Percentiles rank a stretch among this genome's conserved stretches.
These are phyloP conservation scores for Brassica incana DNA, from an alignment of 345 rosid species.

Conservation along the genomic window DNA sequence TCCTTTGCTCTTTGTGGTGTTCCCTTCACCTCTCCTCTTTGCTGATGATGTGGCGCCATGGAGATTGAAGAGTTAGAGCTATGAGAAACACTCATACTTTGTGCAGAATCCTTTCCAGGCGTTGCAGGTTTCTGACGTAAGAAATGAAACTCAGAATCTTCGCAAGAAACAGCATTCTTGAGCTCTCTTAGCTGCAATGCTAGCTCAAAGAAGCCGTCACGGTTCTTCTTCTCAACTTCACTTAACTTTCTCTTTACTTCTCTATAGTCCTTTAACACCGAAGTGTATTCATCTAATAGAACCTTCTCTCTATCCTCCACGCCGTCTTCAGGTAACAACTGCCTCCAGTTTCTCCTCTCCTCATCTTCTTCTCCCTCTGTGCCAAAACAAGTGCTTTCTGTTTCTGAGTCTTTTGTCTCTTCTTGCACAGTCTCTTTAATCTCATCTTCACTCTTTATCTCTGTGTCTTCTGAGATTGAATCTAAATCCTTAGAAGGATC, in stretches of 20 bases:
- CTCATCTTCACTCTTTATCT: conserved; percentile 28
- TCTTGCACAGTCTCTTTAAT: conserved; percentile 12
- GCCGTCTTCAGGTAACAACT: conserved; percentile 53
- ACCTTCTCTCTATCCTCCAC: conserved; percentile 57
- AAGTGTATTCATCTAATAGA: background rate
- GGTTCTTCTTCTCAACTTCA: conserved; percentile 42
- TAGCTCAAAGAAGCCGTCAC: conserved; percentile 69
- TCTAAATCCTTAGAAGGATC: conserved; percentile 15
- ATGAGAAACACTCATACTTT: conserved; percentile 22
- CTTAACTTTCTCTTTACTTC: background rate
- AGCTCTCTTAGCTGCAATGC: conserved; percentile 77
- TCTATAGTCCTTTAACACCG: background rate
- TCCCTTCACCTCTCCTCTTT: conserved; percentile 4
- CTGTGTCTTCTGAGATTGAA: conserved; percentile 20
- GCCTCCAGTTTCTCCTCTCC: conserved; percentile 59
- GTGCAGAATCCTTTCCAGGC: conserved; percentile 4
- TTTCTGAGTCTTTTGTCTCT: conserved; percentile 44
- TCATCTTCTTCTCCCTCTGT: conserved; percentile 46
- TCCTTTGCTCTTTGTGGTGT: conserved; percentile 21
- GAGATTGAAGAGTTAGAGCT: conserved; percentile 7
- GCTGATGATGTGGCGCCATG: background rate
- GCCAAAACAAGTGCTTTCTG: conserved; percentile 39
- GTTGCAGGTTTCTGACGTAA: conserved; percentile 43
- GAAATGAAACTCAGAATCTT: conserved; percentile 59
- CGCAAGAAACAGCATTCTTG: conserved; percentile 54